Percentiles rank a stretch among this genome's conserved stretches.
These are phyloP conservation scores for Scenedesmus sp. DNA, from an alignment of 163 green algal species.

Conservation along the genomic window DNA sequence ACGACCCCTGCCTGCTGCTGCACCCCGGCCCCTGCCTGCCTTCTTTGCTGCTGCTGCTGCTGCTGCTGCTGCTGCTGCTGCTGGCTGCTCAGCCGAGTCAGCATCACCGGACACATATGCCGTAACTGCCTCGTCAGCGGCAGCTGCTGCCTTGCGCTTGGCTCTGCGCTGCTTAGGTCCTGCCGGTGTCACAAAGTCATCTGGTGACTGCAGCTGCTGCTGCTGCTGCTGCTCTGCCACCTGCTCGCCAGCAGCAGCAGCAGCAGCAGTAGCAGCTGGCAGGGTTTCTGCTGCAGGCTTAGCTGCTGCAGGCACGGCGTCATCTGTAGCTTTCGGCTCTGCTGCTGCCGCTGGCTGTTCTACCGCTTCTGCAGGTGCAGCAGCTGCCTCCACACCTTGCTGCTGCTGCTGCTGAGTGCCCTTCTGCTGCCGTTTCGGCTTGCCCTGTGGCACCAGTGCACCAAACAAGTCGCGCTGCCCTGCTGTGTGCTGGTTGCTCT, in stretches of 20 bases:
- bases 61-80: slow-evolving; percentile 6
- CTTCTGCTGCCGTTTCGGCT: slow-evolving; percentile 17
- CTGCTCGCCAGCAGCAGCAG: not conserved
- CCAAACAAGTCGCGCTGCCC: slow-evolving; percentile 39
- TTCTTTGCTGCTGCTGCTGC: slow-evolving; percentile 18
- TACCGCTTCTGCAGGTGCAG: not conserved
- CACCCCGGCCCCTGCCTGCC: slow-evolving; percentile 3
- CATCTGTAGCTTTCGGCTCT: not conserved
- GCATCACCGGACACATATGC: not conserved
- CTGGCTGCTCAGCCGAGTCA: not conserved
- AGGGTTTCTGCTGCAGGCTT: not conserved
- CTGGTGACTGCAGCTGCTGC: not conserved
- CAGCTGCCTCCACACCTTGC: not conserved
- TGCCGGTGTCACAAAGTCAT: not conserved
- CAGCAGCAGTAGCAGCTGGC: not conserved
- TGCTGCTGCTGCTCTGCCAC: not conserved
- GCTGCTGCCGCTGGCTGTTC: slow-evolving; percentile 22
- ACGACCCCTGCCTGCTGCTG: not conserved
- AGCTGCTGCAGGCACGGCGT: not conserved
- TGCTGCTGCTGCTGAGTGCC: slow-evolving; percentile 40
- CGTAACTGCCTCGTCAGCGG: not conserved
- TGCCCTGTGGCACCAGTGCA: not conserved
- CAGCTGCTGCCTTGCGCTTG: slow-evolving; percentile 6
- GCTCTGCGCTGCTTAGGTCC: not conserved
- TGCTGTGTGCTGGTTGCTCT: not conserved